Conservation (phyloP, 75 land plant species). For the Selaginella tamariscina region DNA sequence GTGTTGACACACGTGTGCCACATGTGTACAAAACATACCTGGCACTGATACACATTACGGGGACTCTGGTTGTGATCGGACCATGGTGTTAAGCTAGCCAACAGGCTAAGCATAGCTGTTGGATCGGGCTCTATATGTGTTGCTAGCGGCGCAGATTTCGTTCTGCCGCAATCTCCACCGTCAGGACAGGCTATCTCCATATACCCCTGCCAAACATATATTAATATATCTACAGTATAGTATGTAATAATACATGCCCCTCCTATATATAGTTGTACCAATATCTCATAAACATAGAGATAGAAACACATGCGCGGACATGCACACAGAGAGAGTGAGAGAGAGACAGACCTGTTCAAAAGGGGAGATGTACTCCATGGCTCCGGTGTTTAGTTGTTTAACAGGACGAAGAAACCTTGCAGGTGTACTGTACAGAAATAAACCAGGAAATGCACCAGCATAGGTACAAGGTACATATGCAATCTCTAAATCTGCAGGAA, state of each 20-base stretch:
- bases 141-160: slow-evolving; percentile 30
- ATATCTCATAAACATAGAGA: no score
- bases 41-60: slow-evolving; percentile 99
- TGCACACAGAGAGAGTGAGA: no score
- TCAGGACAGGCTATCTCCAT: slow-evolving; percentile 97
- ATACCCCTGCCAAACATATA: slow-evolving; percentile 70
- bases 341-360: slow-evolving; percentile 95
- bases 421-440: slow-evolving; percentile 74
- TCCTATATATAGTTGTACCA: no score
- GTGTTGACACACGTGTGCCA: no score
- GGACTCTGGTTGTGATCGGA: slow-evolving; percentile 99
- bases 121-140: slow-evolving; percentile 84
- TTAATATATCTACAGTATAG: no score
- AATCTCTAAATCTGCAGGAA: slow-evolving; percentile 88
- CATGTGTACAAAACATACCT: slow-evolving; percentile 50
- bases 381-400: slow-evolving; percentile 32
- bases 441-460: slow-evolving; percentile 86
- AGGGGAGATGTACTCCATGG: slow-evolving; percentile 80
- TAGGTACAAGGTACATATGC: slow-evolving; percentile 84
- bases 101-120: slow-evolving; percentile 75
- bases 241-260: no score
- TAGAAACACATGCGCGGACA: no score
- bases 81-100: slow-evolving; percentile 95
- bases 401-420: slow-evolving; percentile 81
- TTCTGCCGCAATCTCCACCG: slow-evolving; percentile 78